phyloP scores from a whole-genome alignment of 106 monocot genomes.

The Phalaenopsis aphrodite region DNA sequence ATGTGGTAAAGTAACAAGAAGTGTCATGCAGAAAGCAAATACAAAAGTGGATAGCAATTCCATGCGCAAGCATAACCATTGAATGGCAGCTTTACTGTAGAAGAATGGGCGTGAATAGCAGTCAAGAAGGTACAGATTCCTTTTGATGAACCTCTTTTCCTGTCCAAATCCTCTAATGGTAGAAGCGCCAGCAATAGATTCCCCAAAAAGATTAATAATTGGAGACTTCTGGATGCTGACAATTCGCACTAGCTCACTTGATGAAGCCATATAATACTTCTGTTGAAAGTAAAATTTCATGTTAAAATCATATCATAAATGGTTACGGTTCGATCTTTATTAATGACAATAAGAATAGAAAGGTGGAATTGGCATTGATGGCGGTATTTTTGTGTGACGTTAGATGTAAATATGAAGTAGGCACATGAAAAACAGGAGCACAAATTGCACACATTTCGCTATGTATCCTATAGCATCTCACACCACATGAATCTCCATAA shows the following conservation, averaged over 20 bases:
- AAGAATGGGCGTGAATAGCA: conserved; percentile 91
- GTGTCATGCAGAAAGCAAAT: conserved; percentile 90
- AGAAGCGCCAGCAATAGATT: conserved; percentile 95
- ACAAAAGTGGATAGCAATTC: conserved; percentile 94
- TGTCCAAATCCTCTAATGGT: conserved; percentile 96
- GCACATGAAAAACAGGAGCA: too few relatives aligned
- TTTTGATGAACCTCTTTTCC: conserved; percentile 97
- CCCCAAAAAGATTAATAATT: conserved; percentile 87
- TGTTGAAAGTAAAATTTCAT: conserved; percentile 20
- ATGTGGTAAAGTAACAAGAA: conserved; percentile 92
- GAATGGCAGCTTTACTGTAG: conserved; percentile 86
- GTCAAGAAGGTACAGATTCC: conserved; percentile 88
- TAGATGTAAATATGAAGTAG: too few relatives aligned
- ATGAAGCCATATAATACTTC: conserved; percentile 99
- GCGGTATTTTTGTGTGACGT: too few relatives aligned
- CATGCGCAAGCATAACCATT: conserved; percentile 98
- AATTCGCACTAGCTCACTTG: conserved; percentile 87
- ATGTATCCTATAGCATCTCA: background rate
- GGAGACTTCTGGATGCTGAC: conserved; percentile 97
- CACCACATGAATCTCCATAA: background rate
- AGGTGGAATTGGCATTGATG: too few relatives aligned
- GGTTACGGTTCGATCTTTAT: background rate
- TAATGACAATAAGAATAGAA: background rate
- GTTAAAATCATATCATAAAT: background rate
- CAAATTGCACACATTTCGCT: too few relatives aligned